Evolutionary conservation across 2,329 filamentous ascomycete genomes (phyloP), one percentile per base, ranked within the genome.

Genomic region (Emericellopsis cladophorae): DNA sequence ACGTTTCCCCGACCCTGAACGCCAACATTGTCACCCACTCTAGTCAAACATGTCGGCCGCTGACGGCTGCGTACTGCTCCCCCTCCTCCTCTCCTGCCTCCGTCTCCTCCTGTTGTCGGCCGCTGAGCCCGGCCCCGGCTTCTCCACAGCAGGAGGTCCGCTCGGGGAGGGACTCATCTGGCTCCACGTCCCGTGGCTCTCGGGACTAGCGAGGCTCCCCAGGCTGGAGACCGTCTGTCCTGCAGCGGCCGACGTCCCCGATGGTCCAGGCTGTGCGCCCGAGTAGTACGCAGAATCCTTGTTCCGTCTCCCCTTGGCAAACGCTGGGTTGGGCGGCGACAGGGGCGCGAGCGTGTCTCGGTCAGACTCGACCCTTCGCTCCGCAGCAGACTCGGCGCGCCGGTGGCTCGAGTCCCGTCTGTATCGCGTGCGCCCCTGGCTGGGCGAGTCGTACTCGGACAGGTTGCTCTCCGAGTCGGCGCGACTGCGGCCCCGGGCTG

Each of bases 201-300:
- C 68, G 12, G 67, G 50, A 43, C 61, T 68, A 21, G 51, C 62
- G 15, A 67, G 48, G 42, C 62, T 70, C 41, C 56, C 65, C 36
- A 67, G 46, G 45, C 65, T 72, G 37, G 72, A 72, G 34, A 69
- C 57, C 4, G 70, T 70, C 40, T 56, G 54, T 4, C 48, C 53
- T 29, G 57, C 57, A 3, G 57, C 59, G 1, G 60, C 60, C 14
- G 58, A 54, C 2, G 64, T 59, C 7, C 62, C 65, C n/a, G 65
- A 61, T 14, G 64, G 64, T 3, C 64, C 61, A 2, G 66, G 59
- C 44, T 61, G 59, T 55, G 16, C 26, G 16, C 72, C 72, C 4
- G 73, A 76, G 51, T 76, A 79, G 49, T 80, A 79, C 8, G 73
- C 72, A 36, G 73, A 76, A 51, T 81, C 76, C 49, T 79, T 80